phyloP scores from a whole-genome alignment of 306 rosid species.

The Cucumis sativus region DNA sequence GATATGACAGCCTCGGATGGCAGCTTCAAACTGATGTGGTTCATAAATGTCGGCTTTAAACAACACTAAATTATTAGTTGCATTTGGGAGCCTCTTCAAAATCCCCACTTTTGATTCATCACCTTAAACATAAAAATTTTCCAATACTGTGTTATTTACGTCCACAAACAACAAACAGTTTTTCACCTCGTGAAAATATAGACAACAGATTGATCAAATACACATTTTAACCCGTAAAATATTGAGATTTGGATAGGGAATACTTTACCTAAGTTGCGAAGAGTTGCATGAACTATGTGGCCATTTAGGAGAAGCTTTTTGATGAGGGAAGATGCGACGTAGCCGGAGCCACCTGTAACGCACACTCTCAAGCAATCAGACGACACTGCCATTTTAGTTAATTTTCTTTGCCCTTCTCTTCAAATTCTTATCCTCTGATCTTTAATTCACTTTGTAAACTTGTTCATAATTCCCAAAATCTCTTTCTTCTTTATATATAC shows the following conservation, averaged over 20 bases:
- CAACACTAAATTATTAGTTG: conserved; percentile 13
- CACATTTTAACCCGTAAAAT: too few species aligned
- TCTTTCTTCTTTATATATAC: too few species aligned
- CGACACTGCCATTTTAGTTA: too few species aligned
- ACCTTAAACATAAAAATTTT: neutral
- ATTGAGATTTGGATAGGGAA: too few species aligned
- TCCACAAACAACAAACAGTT: too few species aligned
- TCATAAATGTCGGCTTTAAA: conserved; percentile 23
- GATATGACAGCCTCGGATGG: conserved; percentile 23
- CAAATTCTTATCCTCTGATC: too few species aligned
- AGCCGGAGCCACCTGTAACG: conserved; percentile 29
- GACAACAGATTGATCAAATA: too few species aligned
- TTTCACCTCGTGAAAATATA: too few species aligned
- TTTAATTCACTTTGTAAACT: too few species aligned
- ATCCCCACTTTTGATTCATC: conserved; percentile 17
- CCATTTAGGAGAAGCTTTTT: conserved; percentile 24
- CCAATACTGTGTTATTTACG: too few species aligned
- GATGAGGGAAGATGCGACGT: conserved; percentile 22
- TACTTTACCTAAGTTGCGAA: conserved; percentile 6
- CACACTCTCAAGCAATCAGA: conserved; percentile 13
- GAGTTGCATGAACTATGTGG: conserved; percentile 28
- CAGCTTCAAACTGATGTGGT: conserved; percentile 6
- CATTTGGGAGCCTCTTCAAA: conserved; percentile 21
- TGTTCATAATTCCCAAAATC: too few species aligned
- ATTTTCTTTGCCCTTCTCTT: too few species aligned